Percentiles rank a stretch among this genome's conserved stretches.
Evolutionary conservation across 176 grass and related monocot species (phyloP).

Genomic region (Sorghum bicolor): Sorghum_bicolor_NCBIv3 NC_012876.2:1292001-1292500

Average conservation of each 20-base stretch:
- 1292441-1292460: conserved; percentile 18
- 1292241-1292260: background rate
- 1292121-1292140: background rate
- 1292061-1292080: background rate
- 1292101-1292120: background rate
- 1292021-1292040: background rate
- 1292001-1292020: background rate
- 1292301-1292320: conserved; percentile 56
- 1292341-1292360: conserved; percentile 71
- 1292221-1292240: background rate
- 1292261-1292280: conserved; percentile 32
- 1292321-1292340: conserved; percentile 84
- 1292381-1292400: conserved; percentile 85
- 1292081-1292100: background rate
- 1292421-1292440: conserved; percentile 80
- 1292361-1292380: conserved; percentile 75
- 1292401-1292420: conserved; percentile 85
- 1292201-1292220: background rate
- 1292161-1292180: background rate
- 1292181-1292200: background rate
- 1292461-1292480: background rate
- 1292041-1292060: background rate
- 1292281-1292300: conserved; percentile 34
- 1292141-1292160: background rate
- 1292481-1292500: background rate